Conservation (phyloP, 1,284 basidiomycete genomes). For the Amylostereum chailletii region DNA sequence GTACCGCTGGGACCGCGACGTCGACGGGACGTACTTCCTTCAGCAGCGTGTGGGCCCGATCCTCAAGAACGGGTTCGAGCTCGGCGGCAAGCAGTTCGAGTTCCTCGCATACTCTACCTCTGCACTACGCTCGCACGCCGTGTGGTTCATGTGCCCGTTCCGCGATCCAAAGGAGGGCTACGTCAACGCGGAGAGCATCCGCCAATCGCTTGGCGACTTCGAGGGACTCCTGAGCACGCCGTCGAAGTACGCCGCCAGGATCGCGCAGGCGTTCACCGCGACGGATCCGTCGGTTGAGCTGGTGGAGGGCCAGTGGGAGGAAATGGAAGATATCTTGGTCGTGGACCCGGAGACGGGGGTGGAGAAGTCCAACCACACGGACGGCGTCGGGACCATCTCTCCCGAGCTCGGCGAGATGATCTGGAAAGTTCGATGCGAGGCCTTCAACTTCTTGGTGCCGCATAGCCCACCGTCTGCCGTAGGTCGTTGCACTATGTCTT, state of each 20-base stretch:
- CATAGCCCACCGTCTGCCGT: conserved; percentile 44
- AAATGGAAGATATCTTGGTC: conserved; percentile 40
- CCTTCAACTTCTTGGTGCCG: conserved; percentile 19
- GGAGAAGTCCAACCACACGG: conserved; percentile 37
- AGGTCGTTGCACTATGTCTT: conserved; percentile 16
- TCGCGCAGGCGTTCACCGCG: conserved; percentile 74
- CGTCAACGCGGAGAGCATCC: conserved; percentile 46
- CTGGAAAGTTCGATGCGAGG: conserved; percentile 38
- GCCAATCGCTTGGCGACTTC: conserved; percentile 55
- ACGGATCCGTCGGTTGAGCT: conserved; percentile 62
- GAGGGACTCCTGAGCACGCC: conserved; percentile 45
- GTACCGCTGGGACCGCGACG: conserved; percentile 53
- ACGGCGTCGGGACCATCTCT: conserved; percentile 72
- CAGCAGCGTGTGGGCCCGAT: conserved; percentile 47
- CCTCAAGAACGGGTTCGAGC: conserved; percentile 49
- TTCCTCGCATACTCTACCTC: conserved; percentile 70
- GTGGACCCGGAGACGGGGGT: background rate
- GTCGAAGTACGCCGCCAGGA: conserved; percentile 68
- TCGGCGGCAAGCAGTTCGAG: conserved; percentile 60
- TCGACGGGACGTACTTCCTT: conserved; percentile 38
- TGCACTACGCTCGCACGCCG: conserved; percentile 55
- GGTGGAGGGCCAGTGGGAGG: conserved; percentile 41
- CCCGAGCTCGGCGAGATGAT: conserved; percentile 42
- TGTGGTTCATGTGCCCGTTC: conserved; percentile 67
- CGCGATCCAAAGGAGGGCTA: conserved; percentile 20